phyloP scores from a whole-genome alignment of 371 early-diverging fungal species.

The Furculomyces boomerangus region DNA sequence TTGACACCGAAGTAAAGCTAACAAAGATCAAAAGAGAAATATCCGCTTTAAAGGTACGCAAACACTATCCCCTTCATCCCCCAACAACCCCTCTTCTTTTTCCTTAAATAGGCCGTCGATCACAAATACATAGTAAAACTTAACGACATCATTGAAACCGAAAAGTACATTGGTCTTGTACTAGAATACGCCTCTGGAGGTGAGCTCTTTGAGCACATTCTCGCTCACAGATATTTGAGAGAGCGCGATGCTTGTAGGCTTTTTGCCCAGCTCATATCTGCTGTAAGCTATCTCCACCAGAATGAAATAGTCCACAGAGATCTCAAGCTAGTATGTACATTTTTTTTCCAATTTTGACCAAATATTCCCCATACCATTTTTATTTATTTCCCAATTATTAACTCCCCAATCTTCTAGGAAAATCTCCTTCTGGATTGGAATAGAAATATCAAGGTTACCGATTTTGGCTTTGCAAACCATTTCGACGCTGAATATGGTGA shows the following conservation, averaged over 20 bases:
- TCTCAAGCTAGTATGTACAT: conserved; percentile 65
- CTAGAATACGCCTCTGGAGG: conserved; percentile 91
- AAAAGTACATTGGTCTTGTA: conserved; percentile 85
- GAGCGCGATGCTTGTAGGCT: conserved; percentile 78
- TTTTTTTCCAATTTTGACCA: background rate
- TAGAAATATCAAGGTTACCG: conserved; percentile 84
- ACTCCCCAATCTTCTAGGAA: conserved; percentile 51
- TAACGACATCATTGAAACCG: conserved; percentile 90
- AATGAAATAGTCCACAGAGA: conserved; percentile 90
- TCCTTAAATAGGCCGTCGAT: conserved; percentile 40
- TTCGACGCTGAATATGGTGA: conserved; percentile 45
- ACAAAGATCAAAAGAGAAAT: conserved; percentile 70
- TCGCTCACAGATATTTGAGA: conserved; percentile 79
- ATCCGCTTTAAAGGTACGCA: conserved; percentile 48
- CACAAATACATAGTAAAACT: conserved; percentile 87
- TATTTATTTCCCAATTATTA: conserved; percentile 2
- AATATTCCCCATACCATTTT: conserved; percentile 10
- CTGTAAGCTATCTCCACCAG: conserved; percentile 72
- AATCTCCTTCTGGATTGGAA: conserved; percentile 71
- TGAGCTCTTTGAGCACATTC: conserved; percentile 91
- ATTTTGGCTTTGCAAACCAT: conserved; percentile 98
- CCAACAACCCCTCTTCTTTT: background rate
- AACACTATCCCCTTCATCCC: background rate
- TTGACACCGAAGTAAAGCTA: conserved; percentile 53
- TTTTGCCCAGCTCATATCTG: conserved; percentile 86